These are phyloP conservation scores for Sphaerostilbella broomeana DNA, from an alignment of 2,329 filamentous ascomycete species.

Conservation along the genomic window DNA sequence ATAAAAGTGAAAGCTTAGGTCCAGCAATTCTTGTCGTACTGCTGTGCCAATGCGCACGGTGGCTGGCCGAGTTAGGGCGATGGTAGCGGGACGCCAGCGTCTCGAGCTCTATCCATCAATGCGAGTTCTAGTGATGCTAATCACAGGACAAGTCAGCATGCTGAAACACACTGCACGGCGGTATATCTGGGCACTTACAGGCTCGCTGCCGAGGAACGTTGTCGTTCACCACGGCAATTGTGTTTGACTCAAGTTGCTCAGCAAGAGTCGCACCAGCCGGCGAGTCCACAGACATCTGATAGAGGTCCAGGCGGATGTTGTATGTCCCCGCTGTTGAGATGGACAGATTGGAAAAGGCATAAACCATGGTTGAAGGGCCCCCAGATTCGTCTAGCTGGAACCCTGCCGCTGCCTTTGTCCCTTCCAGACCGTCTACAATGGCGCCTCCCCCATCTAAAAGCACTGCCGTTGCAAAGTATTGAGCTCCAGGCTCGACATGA, in stretches of 20 bases:
- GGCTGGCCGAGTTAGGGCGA: no score
- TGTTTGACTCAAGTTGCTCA: constrained; percentile 15
- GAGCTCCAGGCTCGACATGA: constrained; percentile 5
- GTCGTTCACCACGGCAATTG: constrained; percentile 14
- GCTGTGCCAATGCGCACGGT: no score
- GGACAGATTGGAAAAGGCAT: constrained; percentile 22
- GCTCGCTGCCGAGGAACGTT: constrained; percentile 10
- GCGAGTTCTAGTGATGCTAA: constrained; percentile 12
- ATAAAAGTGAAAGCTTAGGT: no score
- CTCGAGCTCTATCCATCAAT: constrained; percentile 7
- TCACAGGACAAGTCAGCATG: not conserved
- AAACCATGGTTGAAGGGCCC: constrained; percentile 16
- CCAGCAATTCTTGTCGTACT: no score
- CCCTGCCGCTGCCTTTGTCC: constrained; percentile 18
- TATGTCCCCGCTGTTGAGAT: constrained; percentile 20
- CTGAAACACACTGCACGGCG: not conserved
- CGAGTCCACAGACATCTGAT: constrained; percentile 19
- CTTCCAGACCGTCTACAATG: constrained; percentile 18
- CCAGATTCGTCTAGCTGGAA: constrained; percentile 9
- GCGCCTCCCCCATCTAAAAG: constrained; percentile 17
- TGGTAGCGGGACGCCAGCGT: constrained; percentile 13
- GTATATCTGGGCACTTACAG: constrained; percentile 7
- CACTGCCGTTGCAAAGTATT: constrained; percentile 24
- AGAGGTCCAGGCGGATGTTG: constrained; percentile 24
- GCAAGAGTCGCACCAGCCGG: constrained; percentile 12